These are phyloP conservation scores for Trametes cingulata DNA, from an alignment of 768 basidiomycete species.

Conservation along the genomic window DNA sequence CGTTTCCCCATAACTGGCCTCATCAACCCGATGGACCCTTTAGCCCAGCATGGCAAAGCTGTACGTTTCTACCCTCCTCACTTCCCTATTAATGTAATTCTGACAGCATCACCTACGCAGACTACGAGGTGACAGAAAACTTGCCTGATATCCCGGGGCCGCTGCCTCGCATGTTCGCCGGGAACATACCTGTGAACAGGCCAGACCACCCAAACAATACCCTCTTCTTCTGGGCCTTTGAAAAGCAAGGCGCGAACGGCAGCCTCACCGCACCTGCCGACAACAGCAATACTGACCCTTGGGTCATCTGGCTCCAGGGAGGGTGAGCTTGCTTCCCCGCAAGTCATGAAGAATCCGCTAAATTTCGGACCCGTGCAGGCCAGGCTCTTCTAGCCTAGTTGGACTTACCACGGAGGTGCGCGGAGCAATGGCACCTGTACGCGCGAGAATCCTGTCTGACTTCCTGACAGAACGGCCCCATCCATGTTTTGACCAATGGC, in stretches of 20 bases:
- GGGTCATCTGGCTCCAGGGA: constrained; percentile 77
- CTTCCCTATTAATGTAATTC: not conserved
- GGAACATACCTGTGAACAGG: constrained; percentile 32
- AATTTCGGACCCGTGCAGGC: constrained; percentile 34
- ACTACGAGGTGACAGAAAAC: constrained; percentile 28
- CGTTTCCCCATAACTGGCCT: constrained; percentile 29
- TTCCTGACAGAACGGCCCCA: constrained; percentile 61
- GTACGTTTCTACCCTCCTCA: constrained; percentile 8
- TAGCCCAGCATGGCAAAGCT: constrained; percentile 27
- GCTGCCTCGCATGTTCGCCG: constrained; percentile 31
- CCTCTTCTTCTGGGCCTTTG: constrained; percentile 36
- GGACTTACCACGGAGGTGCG: constrained; percentile 58
- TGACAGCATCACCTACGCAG: constrained; percentile 12
- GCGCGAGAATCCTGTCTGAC: not conserved
- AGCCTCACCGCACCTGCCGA: constrained; percentile 45
- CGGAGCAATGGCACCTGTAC: not conserved
- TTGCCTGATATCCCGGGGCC: constrained; percentile 30
- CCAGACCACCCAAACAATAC: constrained; percentile 33
- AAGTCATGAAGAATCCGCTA: not conserved
- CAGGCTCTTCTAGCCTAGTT: constrained; percentile 68
- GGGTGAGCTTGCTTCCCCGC: constrained; percentile 41
- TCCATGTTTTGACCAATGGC: constrained; percentile 55
- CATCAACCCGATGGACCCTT: constrained; percentile 25
- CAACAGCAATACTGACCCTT: constrained; percentile 48
- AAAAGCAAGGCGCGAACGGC: constrained; percentile 27